Evolutionary conservation across 2,329 filamentous ascomycete species (phyloP).

Genomic region (Aciculosporium take): DNA sequence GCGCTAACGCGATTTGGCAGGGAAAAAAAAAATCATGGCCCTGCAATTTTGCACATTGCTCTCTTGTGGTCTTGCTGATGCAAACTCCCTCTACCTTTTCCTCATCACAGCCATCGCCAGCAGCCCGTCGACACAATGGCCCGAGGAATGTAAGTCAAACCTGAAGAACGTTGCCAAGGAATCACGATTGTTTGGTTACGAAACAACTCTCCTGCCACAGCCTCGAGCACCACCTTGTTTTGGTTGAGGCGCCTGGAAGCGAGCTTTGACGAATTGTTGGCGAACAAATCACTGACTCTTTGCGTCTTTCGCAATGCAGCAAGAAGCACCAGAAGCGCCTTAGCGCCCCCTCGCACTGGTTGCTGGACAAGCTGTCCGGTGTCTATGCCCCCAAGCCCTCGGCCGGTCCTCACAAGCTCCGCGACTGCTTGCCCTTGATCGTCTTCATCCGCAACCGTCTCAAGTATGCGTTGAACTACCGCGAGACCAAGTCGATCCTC

Average conservation of each 20-base stretch:
- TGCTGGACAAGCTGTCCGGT: slow-evolving; percentile 98
- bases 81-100: slow-evolving; percentile 13
- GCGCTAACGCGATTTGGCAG: slow-evolving; percentile 10
- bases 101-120: slow-evolving; percentile 23
- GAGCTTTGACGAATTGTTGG: no score
- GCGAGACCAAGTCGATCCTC: slow-evolving; percentile 93
- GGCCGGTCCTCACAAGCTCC: slow-evolving; percentile 94
- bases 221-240: not conserved
- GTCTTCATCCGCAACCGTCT: slow-evolving; percentile 94
- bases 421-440: slow-evolving; percentile 96
- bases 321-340: slow-evolving; percentile 99
- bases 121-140: slow-evolving; percentile 41
- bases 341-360: slow-evolving; percentile 97
- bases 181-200: not conserved
- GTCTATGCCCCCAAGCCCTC: slow-evolving; percentile 59
- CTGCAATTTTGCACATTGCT: slow-evolving; percentile 13
- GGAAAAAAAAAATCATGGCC: slow-evolving; percentile 20
- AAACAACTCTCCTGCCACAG: not conserved
- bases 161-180: not conserved
- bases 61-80: slow-evolving; percentile 11
- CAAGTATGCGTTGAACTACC: slow-evolving; percentile 99
- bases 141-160: slow-evolving; percentile 44
- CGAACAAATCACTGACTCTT: not conserved
- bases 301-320: slow-evolving; percentile 30
- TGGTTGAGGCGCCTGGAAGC: no score